Conservation (phyloP, 306 rosid genomes). For the Carpinus viminea region DNA sequence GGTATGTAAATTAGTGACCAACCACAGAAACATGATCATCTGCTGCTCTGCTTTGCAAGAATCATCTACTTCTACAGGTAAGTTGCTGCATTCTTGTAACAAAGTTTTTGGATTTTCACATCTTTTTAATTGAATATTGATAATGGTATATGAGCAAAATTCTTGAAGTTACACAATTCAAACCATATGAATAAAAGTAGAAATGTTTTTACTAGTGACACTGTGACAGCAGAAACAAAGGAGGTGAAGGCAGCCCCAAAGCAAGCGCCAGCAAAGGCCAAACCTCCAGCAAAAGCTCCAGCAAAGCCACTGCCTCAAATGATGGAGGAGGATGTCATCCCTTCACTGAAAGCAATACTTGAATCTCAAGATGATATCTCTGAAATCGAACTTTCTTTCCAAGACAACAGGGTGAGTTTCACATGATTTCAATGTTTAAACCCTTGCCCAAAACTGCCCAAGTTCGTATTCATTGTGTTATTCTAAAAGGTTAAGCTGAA, state of each 20-base stretch:
- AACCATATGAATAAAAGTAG: conserved; percentile 7
- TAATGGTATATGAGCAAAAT: too few relatives aligned
- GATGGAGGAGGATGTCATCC: conserved; percentile 95
- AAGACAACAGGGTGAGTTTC: conserved; percentile 64
- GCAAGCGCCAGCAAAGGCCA: conserved; percentile 61
- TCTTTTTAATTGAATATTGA: conserved; percentile 4
- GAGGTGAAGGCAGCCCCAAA: conserved; percentile 55
- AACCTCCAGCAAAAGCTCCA: conserved; percentile 71
- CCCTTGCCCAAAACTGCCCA: not conserved
- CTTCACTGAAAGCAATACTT: conserved; percentile 66
- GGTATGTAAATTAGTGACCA: conserved; percentile 39
- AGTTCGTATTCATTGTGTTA: not conserved
- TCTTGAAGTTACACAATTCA: not conserved
- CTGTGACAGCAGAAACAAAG: conserved; percentile 48
- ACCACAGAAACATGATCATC: conserved; percentile 38
- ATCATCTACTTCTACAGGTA: conserved; percentile 73
- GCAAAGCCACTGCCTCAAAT: conserved; percentile 70
- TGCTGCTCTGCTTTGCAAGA: conserved; percentile 85
- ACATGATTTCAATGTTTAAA: not conserved
- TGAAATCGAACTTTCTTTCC: conserved; percentile 60
- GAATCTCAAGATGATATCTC: conserved; percentile 72
- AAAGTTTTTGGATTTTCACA: not conserved
- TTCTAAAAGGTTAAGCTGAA: too few relatives aligned
- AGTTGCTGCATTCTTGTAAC: conserved; percentile 25
- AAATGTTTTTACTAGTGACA: conserved; percentile 37